A percentile compares a stretch with the other conserved stretches of the same genome.
Evolutionary conservation across 2,329 filamentous ascomycete species (phyloP).

Genomic region (Neofusicoccum sp.): DNA sequence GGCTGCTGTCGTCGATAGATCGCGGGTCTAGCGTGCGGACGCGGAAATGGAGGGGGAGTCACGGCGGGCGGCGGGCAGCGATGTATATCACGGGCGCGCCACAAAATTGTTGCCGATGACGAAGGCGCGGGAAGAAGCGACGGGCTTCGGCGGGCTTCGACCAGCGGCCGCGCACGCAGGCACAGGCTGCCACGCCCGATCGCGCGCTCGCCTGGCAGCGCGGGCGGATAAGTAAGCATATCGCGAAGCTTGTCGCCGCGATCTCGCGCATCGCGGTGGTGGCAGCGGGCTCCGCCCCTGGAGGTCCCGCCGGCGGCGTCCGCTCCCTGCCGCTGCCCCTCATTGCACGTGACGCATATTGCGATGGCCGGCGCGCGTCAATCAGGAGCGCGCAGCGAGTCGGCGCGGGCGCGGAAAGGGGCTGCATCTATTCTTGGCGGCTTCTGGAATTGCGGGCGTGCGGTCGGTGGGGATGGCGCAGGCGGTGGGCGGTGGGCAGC

Average conservation of each 20-base stretch:
- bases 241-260: background rate
- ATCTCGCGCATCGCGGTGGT: slow-evolving; percentile 6
- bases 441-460: slow-evolving; percentile 15
- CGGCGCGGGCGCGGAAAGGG: slow-evolving; percentile 5
- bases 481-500: slow-evolving; percentile 1
- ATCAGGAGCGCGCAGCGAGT: slow-evolving; percentile 10
- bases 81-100: background rate
- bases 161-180: background rate
- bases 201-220: background rate
- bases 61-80: background rate
- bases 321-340: slow-evolving; percentile 28
- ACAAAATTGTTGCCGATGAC: slow-evolving; percentile 18
- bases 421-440: slow-evolving; percentile 13
- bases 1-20: slow-evolving; percentile 2
- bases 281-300: slow-evolving; percentile 11
- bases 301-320: slow-evolving; percentile 14
- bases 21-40: background rate
- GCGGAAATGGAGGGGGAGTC: background rate
- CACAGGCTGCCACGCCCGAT: background rate
- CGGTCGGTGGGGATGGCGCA: slow-evolving; percentile 8
- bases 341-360: slow-evolving; percentile 32
- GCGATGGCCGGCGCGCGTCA: slow-evolving; percentile 17
- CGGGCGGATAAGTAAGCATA: background rate
- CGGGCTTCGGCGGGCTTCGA: slow-evolving; percentile 23
- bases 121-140: slow-evolving; percentile 19